phyloP scores from a whole-genome alignment of 495 filamentous ascomycete genomes.

The Hyaloscypha finlandica region DNA sequence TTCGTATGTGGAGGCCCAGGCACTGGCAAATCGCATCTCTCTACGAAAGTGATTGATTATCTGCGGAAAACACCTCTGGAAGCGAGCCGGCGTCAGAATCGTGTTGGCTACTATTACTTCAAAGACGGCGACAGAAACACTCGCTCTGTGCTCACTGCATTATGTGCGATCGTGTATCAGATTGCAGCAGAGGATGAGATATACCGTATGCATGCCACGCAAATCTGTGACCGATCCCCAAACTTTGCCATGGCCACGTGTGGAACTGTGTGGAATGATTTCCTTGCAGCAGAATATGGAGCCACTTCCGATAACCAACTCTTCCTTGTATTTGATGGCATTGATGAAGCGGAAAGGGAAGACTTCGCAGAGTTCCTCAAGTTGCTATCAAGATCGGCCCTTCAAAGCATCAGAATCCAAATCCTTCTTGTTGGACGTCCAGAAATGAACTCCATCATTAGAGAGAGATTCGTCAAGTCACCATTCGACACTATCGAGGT shows the following conservation, averaged over 20 bases:
- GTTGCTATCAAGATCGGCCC: constrained; percentile 8
- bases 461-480: constrained; percentile 13
- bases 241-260: constrained; percentile 16
- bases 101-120: constrained; percentile 24
- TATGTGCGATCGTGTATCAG: constrained; percentile 20
- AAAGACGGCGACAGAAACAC: constrained; percentile 14
- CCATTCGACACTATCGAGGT: constrained; percentile 14
- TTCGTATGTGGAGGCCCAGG: constrained; percentile 18
- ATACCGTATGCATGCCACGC: constrained; percentile 14
- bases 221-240: constrained; percentile 16
- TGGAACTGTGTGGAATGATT: constrained; percentile 21
- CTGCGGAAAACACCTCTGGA: constrained; percentile 14
- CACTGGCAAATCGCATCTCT: constrained; percentile 23
- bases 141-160: constrained; percentile 14
- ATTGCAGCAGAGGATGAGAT: constrained; percentile 17
- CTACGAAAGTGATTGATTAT: constrained; percentile 22
- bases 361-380: constrained; percentile 15
- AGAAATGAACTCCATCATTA: constrained; percentile 18
- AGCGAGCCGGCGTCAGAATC: constrained; percentile 3
- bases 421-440: constrained; percentile 19
- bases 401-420: constrained; percentile 17
- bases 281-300: constrained; percentile 18
- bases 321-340: constrained; percentile 21
- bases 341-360: constrained; percentile 20
- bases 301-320: constrained; percentile 13